These are phyloP conservation scores for Didymellaceae sp. DNA, from an alignment of 2,329 filamentous ascomycete species.

Conservation along the genomic window DNA sequence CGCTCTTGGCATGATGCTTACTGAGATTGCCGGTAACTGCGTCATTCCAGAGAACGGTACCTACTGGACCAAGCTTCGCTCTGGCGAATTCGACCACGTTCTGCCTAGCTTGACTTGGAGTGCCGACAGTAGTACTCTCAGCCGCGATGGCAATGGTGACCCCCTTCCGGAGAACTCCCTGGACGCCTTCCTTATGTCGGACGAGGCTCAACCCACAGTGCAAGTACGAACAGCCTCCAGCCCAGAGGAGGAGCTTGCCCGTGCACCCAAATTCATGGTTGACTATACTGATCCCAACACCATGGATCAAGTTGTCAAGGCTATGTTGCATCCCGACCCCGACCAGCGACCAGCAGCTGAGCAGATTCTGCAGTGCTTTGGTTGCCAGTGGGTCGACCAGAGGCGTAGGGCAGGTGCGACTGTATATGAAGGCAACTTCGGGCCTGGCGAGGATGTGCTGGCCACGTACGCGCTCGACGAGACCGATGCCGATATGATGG, in stretches of 20 bases:
- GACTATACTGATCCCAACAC: constrained; percentile 74
- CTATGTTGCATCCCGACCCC: constrained; percentile 85
- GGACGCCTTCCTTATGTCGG: constrained; percentile 41
- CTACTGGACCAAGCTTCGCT: constrained; percentile 87
- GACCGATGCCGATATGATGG: constrained; percentile 61
- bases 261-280: constrained; percentile 89
- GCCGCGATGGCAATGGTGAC: constrained; percentile 70
- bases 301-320: constrained; percentile 81
- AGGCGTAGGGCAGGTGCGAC: constrained; percentile 88
- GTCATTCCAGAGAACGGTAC: constrained; percentile 90
- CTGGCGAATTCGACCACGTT: constrained; percentile 82
- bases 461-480: constrained; percentile 45
- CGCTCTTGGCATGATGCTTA: constrained; percentile 89
- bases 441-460: constrained; percentile 72
- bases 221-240: constrained; percentile 32
- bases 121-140: constrained; percentile 67
- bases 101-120: constrained; percentile 86
- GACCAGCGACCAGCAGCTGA: constrained; percentile 74
- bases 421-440: constrained; percentile 95
- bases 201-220: constrained; percentile 49
- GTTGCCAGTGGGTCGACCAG: constrained; percentile 78
- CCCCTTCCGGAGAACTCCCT: constrained; percentile 35
- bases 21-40: constrained; percentile 94
- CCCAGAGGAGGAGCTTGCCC: constrained; percentile 61
- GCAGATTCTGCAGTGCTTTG: constrained; percentile 74